Evolutionary conservation across 2,329 filamentous ascomycete genomes (phyloP), one percentile per base, ranked within the genome.

Genomic region (Aspergillus candidus): DNA sequence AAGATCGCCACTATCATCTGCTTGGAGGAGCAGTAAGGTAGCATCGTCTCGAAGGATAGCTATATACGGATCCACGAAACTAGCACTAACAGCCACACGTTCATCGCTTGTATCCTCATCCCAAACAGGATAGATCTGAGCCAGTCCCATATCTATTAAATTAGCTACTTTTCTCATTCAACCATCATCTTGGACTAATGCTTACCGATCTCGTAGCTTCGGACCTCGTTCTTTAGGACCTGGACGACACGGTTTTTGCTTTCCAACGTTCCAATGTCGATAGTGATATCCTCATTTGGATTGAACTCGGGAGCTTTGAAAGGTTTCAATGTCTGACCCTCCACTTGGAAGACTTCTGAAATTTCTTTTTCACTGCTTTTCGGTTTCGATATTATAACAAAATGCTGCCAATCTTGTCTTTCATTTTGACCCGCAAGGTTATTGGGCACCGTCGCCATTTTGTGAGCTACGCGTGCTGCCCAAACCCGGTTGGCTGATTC

Each of bases 221-320:
- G 79, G 17, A 97, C 81, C 59, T 97, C 91, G 2, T 83, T 88
- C 52, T 84, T 86, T 41, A 95, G 74, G 2, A 95, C 84, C 60
- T 97, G 93, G 12, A 97, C 83, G 30, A 97, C 83, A 46, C 88
- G 81, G 60, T 79, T 86, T 48, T 86, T 82, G 40, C 80, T 79
- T n/a, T 85, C 86, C 65, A 98, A 80, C 0, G 84, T 86, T 12
- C 87, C 88, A 13, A 93, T 85, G 54, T 94, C 86, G 37, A 97
- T 76, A 0, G 93, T 96, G 29, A 84, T 80, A 18, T 90, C 93
- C 50, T 90, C 88, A 36, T 88, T 87, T 4, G 86, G 82, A 49
- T 98, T 94, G 61, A 97, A 96, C 58, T 98, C 93, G 0, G 89
- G 88, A 32, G 84, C 88, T 31, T 80, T 80, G 6, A 91, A 75